Evolutionary conservation across 129 eudicot species (phyloP), one percentile per base, ranked within the genome.

Genomic region (Chrysanthemum makinoi): DNA sequence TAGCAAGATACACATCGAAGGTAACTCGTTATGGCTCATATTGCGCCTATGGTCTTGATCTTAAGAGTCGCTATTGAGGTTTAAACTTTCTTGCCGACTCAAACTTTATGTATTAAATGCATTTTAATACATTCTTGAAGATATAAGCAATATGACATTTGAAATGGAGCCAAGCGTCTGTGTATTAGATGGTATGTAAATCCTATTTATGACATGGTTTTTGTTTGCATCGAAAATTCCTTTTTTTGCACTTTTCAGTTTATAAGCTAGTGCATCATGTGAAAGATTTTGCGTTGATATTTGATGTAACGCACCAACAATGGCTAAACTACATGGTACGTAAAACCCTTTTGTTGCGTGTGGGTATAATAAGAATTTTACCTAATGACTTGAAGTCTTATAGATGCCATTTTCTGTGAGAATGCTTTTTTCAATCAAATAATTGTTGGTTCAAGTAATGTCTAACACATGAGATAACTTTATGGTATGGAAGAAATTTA

Each of bases 141-240:
- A 22, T 22, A 66, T 66, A 66, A 17, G 55, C 48, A 12, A 75
- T 10, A 57, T 24, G 51, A 6, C 73, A 12, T 46, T 28, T 44
- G 16, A 16, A 12, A 39, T 20, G 48, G 18, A 43, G 66, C 73
- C 73, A 44, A 56, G 43, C 46, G 60, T 47, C 18, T 43, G 16
- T 46, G 0, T 33, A 15, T 73, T 49, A 49, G 59, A 54, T 65
- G 72, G 47, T 13, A 58, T 39, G 65, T 12, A 48, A 19, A 48
- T 76, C 62, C 30, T 30, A 20, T 77, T 18, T 3, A 62, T 26
- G 60, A 70, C 39, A 62, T 52, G 61, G 59, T 53, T 71, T 70
- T 70, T 63, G 71, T 70, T 44, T 52, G 66, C 52, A 53, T 77
- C 67, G 66, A 62, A 53, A 77, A 70, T 63, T 44, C 51, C 52